Conservation (phyloP, 139 green algal genomes). For the Bryopsis sp. region DNA sequence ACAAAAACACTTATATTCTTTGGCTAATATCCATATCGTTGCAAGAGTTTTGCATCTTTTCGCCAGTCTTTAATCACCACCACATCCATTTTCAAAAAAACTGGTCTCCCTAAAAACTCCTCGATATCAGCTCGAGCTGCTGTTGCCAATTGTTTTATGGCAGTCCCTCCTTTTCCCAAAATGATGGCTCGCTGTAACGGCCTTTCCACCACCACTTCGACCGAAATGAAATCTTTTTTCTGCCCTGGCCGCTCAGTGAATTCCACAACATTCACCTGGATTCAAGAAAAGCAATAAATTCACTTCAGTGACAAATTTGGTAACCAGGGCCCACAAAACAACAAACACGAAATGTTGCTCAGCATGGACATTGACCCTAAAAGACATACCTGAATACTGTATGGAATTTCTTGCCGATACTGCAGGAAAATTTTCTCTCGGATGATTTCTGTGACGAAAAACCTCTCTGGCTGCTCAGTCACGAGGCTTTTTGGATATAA, state of each 20-base stretch:
- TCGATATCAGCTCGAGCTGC: slow-evolving; percentile 65
- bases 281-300: slow-evolving; percentile 17
- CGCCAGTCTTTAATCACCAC: slow-evolving; percentile 56
- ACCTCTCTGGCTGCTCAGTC: slow-evolving; percentile 81
- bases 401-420: slow-evolving; percentile 89
- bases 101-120: slow-evolving; percentile 56
- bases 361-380: too few species aligned
- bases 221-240: slow-evolving; percentile 59
- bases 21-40: slow-evolving; percentile 7
- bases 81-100: slow-evolving; percentile 74
- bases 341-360: too few species aligned
- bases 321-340: too few species aligned
- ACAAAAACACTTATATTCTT: too few species aligned
- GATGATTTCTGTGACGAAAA: slow-evolving; percentile 96
- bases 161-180: slow-evolving; percentile 52
- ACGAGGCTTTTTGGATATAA: slow-evolving; percentile 73
- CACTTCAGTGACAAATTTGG: not conserved
- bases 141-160: slow-evolving; percentile 50
- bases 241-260: slow-evolving; percentile 58
- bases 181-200: slow-evolving; percentile 64
- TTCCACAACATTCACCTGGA: slow-evolving; percentile 63
- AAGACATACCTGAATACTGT: slow-evolving; percentile 30
- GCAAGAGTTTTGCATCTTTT: not conserved
- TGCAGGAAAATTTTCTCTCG: slow-evolving; percentile 89
- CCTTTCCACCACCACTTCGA: slow-evolving; percentile 42